Evolutionary conservation across 2,329 filamentous ascomycete genomes (phyloP).

Genomic region (Eurotiales sp.): DNA sequence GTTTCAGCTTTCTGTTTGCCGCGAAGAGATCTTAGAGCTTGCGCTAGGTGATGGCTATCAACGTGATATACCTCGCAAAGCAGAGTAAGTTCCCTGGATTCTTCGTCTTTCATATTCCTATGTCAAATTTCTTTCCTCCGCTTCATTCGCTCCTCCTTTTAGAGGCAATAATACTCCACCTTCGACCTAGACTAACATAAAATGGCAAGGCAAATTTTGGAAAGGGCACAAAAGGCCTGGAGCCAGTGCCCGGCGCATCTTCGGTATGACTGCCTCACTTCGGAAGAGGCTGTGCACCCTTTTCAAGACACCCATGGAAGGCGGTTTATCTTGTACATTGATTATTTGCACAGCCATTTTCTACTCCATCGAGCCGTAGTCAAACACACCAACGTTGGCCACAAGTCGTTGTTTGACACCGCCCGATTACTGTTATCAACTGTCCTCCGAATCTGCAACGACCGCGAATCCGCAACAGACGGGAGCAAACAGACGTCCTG

Average conservation of each 20-base stretch:
- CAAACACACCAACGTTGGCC: conserved; percentile 29
- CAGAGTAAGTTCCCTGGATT: conserved; percentile 6
- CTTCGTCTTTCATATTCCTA: neutral
- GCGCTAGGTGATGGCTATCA: conserved; percentile 21
- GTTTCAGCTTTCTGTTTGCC: conserved; percentile 19
- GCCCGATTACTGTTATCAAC: conserved; percentile 29
- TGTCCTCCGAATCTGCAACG: conserved; percentile 25
- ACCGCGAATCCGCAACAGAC: conserved; percentile 27
- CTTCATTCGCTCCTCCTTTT: too few species aligned
- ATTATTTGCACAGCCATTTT: conserved; percentile 34
- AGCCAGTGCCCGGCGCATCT: conserved; percentile 19
- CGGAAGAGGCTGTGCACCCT: conserved; percentile 11
- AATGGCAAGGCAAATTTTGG: conserved; percentile 13
- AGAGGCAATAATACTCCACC: too few species aligned
- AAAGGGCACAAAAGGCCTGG: conserved; percentile 20
- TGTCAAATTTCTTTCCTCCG: too few species aligned
- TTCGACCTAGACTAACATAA: neutral
- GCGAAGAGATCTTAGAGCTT: conserved; percentile 19
- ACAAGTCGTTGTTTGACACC: conserved; percentile 30
- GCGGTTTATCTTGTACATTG: conserved; percentile 28
- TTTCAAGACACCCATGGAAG: conserved; percentile 12
- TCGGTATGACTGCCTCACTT: conserved; percentile 18
- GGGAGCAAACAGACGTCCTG: conserved; percentile 32
- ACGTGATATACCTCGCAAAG: conserved; percentile 16
- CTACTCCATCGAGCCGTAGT: conserved; percentile 31